Evolutionary conservation across 495 filamentous ascomycete genomes (phyloP).

Genomic region (Glarea lozoyensis): DNA sequence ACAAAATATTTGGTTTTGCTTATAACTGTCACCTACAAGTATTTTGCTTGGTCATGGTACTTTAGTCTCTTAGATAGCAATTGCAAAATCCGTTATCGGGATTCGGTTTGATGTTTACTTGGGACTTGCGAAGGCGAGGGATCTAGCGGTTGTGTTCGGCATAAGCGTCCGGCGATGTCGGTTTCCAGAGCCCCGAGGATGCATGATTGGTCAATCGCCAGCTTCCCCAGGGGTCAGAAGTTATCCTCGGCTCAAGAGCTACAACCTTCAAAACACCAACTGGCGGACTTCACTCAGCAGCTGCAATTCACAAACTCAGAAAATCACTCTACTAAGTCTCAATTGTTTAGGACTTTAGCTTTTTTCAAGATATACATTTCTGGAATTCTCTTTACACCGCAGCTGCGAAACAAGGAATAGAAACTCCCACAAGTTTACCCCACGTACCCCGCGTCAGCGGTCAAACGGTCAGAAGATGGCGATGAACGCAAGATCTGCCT

Average conservation of each 20-base stretch:
- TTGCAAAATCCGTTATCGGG: constrained; percentile 12
- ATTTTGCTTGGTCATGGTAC: neutral
- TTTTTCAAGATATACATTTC: neutral
- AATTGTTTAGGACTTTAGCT: no score
- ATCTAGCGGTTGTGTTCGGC: constrained; percentile 16
- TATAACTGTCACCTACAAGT: neutral
- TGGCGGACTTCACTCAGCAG: no score
- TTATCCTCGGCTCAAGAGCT: constrained; percentile 12
- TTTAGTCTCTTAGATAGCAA: neutral
- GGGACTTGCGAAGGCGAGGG: no score
- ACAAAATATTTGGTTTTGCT: constrained; percentile 9
- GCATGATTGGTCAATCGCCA: constrained; percentile 14
- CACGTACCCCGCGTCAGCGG: constrained; percentile 14
- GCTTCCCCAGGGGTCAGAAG: neutral
- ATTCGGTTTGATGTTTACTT: neutral
- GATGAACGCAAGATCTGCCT: constrained; percentile 37
- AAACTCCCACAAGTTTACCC: constrained; percentile 5
- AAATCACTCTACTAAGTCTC: no score
- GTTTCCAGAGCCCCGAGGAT: neutral
- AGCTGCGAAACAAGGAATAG: no score
- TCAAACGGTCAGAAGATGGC: constrained; percentile 32
- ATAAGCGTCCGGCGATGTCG: constrained; percentile 1
- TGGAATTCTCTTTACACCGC: neutral
- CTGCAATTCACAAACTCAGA: no score
- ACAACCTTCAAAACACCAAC: no score